phyloP scores from a whole-genome alignment of 1,284 basidiomycete genomes.

The Naganishia sp. region DNA sequence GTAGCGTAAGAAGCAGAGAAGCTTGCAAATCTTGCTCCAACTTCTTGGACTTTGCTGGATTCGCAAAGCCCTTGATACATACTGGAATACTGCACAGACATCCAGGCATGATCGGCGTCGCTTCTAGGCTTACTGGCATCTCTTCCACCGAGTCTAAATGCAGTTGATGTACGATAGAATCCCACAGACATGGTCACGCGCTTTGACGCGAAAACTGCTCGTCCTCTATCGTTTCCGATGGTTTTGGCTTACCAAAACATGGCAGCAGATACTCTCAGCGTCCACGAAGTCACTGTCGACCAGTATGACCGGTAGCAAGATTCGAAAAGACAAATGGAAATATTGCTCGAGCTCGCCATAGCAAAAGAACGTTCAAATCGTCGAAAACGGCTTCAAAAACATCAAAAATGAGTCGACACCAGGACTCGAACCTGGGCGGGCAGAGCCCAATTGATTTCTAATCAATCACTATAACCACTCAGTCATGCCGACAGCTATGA shows the following conservation, averaged over 20 bases:
- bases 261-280: too few relatives aligned
- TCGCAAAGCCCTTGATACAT: too few relatives aligned
- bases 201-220: neutral
- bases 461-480: slow-evolving; percentile 32
- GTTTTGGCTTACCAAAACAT: neutral
- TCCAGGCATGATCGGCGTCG: too few relatives aligned
- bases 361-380: neutral
- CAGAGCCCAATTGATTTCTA: slow-evolving; percentile 31
- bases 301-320: too few relatives aligned
- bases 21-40: too few relatives aligned
- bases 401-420: slow-evolving; percentile 25
- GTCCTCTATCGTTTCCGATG: neutral
- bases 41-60: too few relatives aligned
- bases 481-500: slow-evolving; percentile 18
- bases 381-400: neutral
- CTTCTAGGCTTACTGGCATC: too few relatives aligned
- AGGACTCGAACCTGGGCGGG: slow-evolving; percentile 31
- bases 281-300: too few relatives aligned
- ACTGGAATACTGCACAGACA: too few relatives aligned
- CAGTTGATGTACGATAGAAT: neutral
- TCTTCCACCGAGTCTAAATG: too few relatives aligned
- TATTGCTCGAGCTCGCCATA: neutral
- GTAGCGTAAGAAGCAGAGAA: too few relatives aligned
- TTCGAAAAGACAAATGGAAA: too few relatives aligned
- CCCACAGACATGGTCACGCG: neutral